phyloP scores from a whole-genome alignment of 371 early-diverging fungal species.

The Apophysomyces variabilis region DNA sequence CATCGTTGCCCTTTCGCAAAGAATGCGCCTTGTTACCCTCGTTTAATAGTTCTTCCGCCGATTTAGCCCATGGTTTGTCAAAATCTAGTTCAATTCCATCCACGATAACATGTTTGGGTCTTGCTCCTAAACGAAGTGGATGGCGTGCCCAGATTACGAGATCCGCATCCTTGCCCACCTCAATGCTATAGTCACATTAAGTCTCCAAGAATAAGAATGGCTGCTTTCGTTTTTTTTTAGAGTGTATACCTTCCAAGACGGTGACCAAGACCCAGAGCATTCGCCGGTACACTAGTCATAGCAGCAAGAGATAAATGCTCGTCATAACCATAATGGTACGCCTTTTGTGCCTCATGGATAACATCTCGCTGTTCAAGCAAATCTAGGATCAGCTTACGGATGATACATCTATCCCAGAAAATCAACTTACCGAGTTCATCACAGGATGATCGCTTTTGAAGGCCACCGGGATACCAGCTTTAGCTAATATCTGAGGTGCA shows the following conservation, averaged over 20 bases:
- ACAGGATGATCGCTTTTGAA: constrained; percentile 88
- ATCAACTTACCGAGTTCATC: constrained; percentile 60
- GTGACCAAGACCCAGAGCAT: constrained; percentile 68
- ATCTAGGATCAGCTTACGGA: too few relatives aligned
- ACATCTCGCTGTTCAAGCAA: constrained; percentile 56
- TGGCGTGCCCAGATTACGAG: constrained; percentile 75
- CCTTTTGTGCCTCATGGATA: constrained; percentile 79
- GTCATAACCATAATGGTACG: constrained; percentile 77
- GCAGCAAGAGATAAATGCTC: constrained; percentile 67
- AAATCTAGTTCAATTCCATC: constrained; percentile 71
- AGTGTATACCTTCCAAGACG: constrained; percentile 62
- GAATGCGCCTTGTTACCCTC: background rate
- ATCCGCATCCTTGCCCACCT: constrained; percentile 82
- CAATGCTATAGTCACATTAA: constrained; percentile 38
- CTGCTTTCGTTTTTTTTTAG: background rate
- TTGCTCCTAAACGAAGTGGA: constrained; percentile 78
- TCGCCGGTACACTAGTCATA: constrained; percentile 78
- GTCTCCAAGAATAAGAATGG: background rate
- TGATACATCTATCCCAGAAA: too few relatives aligned
- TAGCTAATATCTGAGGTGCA: constrained; percentile 67
- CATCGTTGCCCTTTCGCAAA: background rate
- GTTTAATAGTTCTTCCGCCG: constrained; percentile 13
- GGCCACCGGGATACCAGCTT: constrained; percentile 78
- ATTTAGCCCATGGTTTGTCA: constrained; percentile 41
- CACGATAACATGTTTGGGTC: constrained; percentile 75